Conservation (phyloP, 2,329 filamentous ascomycete genomes). For the Ophiocordyceps robertsii region DNA sequence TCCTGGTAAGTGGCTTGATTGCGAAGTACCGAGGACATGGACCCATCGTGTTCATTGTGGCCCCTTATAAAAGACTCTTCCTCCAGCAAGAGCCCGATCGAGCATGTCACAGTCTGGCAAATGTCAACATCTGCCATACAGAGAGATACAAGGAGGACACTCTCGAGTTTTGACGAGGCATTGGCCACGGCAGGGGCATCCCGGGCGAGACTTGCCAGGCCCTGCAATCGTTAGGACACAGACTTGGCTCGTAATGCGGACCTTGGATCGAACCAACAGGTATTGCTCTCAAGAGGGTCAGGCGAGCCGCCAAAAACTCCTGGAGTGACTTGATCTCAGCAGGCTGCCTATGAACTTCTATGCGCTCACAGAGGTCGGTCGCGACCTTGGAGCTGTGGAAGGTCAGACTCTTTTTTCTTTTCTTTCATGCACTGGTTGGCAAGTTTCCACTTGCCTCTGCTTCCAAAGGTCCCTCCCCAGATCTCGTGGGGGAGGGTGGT, state of each 20-base stretch:
- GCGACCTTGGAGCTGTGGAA: slow-evolving; percentile 21
- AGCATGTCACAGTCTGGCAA: slow-evolving; percentile 50
- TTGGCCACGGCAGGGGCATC: slow-evolving; percentile 41
- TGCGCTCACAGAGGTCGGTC: slow-evolving; percentile 34
- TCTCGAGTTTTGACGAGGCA: slow-evolving; percentile 44
- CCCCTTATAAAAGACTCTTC: slow-evolving; percentile 40
- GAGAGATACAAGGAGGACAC: slow-evolving; percentile 46
- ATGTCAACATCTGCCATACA: slow-evolving; percentile 53
- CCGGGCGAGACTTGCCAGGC: slow-evolving; percentile 37
- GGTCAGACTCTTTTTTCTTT: neutral
- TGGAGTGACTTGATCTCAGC: slow-evolving; percentile 33
- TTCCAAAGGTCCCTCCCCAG: slow-evolving; percentile 34
- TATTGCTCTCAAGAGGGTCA: slow-evolving; percentile 36
- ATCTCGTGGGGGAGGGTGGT: slow-evolving; percentile 11
- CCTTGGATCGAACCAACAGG: slow-evolving; percentile 23
- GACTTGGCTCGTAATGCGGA: neutral
- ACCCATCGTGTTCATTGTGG: slow-evolving; percentile 34
- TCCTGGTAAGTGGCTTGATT: slow-evolving; percentile 49
- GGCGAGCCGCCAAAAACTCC: slow-evolving; percentile 41
- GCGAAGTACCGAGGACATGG: slow-evolving; percentile 37
- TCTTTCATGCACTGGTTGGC: neutral
- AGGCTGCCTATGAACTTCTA: slow-evolving; percentile 28
- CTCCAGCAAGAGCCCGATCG: slow-evolving; percentile 48
- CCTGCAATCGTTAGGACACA: slow-evolving; percentile 21
- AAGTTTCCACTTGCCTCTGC: slow-evolving; percentile 27